These are phyloP conservation scores for Trifolium dubium DNA, from an alignment of 306 rosid genomes.

Conservation along the genomic window DNA sequence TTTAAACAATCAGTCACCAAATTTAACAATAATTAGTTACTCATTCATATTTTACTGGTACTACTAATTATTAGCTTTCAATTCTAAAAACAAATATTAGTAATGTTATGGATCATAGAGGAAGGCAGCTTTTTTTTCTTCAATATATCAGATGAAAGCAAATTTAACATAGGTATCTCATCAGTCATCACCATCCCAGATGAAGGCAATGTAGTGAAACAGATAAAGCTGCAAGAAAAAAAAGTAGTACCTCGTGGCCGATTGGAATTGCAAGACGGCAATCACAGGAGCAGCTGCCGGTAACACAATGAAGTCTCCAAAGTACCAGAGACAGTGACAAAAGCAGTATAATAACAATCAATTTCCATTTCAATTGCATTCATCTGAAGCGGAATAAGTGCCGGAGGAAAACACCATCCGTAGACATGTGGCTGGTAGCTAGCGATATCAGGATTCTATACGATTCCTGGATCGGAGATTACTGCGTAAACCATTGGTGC, in stretches of 20 bases:
- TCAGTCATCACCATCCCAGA: too few species aligned
- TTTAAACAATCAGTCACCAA: slow-evolving; percentile 9
- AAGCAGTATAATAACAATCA: slow-evolving; percentile 70
- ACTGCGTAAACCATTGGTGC: slow-evolving; percentile 90
- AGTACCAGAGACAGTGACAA: slow-evolving; percentile 63
- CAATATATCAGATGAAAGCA: too few species aligned
- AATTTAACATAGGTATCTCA: too few species aligned
- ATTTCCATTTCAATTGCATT: slow-evolving; percentile 60
- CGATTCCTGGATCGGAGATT: slow-evolving; percentile 73
- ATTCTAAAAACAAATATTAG: too few species aligned
- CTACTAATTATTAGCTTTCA: too few species aligned
- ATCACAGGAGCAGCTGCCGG: slow-evolving; percentile 68
- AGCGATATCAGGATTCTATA: slow-evolving; percentile 92
- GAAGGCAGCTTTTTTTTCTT: too few species aligned
- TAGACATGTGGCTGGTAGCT: slow-evolving; percentile 96
- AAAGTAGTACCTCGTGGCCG: slow-evolving; percentile 66
- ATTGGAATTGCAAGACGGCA: slow-evolving; percentile 83
- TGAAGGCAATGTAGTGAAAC: too few species aligned
- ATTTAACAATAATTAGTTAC: too few species aligned
- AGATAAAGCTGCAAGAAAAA: neutral
- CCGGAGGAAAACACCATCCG: slow-evolving; percentile 83
- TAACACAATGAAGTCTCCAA: slow-evolving; percentile 95
- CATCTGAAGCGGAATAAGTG: slow-evolving; percentile 93
- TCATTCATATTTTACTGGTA: too few species aligned
- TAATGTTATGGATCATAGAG: too few species aligned